A percentile compares a stretch with the other conserved stretches of the same genome.
Conservation (phyloP, 305 asterid species). For the Fraxinus sp. region DNA sequence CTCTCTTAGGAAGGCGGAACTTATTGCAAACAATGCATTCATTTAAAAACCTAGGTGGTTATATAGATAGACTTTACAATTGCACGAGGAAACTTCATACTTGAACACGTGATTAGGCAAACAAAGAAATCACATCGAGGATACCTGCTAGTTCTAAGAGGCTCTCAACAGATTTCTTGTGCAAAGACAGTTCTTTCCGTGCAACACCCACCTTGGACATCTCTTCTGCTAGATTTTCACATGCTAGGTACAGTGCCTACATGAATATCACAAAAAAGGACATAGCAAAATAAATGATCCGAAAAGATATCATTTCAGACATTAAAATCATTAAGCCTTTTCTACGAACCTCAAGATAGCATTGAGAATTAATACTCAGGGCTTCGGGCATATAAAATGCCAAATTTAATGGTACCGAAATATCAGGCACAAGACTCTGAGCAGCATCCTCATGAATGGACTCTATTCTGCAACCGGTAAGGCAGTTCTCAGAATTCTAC, state of each 20-base stretch:
- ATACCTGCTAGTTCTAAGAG: conserved; percentile 69
- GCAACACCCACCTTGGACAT: conserved; percentile 32
- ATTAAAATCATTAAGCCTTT: background rate
- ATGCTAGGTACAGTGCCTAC: conserved; percentile 85
- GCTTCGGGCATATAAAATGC: conserved; percentile 95
- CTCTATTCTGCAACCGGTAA: conserved; percentile 78
- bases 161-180: conserved; percentile 50
- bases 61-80: background rate
- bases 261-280: conserved; percentile 19
- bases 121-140: background rate
- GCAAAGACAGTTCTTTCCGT: conserved; percentile 49
- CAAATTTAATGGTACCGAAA: conserved; percentile 54
- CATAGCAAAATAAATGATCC: conserved; percentile 11
- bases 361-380: conserved; percentile 65
- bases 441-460: conserved; percentile 62
- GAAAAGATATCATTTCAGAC: background rate
- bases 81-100: background rate
- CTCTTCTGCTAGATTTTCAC: conserved; percentile 51
- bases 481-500: conserved; percentile 87
- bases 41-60: background rate
- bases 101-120: background rate
- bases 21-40: background rate
- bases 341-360: conserved; percentile 74
- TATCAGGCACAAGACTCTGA: conserved; percentile 59
- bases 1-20: background rate